Base-by-base conservation (phyloP, 1,139 yeast species). In the Magnusiomyces tetraspermus region DNA sequence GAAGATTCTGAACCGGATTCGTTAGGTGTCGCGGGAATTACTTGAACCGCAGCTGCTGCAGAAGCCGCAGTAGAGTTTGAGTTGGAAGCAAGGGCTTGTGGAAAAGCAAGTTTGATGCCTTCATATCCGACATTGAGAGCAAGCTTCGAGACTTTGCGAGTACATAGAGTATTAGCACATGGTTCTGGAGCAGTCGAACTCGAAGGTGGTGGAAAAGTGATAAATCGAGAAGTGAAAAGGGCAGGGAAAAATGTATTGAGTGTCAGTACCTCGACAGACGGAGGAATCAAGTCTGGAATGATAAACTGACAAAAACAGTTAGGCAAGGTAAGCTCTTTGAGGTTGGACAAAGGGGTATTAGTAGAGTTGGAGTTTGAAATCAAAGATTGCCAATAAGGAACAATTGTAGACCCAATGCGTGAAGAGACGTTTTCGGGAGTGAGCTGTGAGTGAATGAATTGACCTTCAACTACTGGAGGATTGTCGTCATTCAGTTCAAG, bases 191-290 rank as follows among this genome's bases (percentile, higher is more conserved):
- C n/a, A n/a, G n/a, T n/a, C n/a, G n/a, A n/a, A n/a, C n/a, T n/a
- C n/a, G n/a, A n/a, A n/a, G n/a, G n/a, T n/a, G n/a, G n/a, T 28
- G 33, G 11, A 8, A 28, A 28, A 28, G 33, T 8, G 6, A 11
- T 11, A 11, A 11, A 42, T 5, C 23, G 21, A 13, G 23, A 30
- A 19, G 19, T 44, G 23, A 44, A 44, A 3, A 44, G 38, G 2
- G 21, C 15, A 10, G 47, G 47, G 47, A 44, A 44, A 44, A 44
- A 44, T 11, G 47, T 44, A 30, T 44, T 44, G 3, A 44, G 38
- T 3, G 47, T 44, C 24, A 44, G 15, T 3, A 28, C 47, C 22
- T 44, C 38, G 2, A 44, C 47, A 4, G 47, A 28, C 6, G 47
- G 15, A 2, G 47, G 47, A 13, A 44, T 44, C 36, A 44, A 17